Conservation (phyloP, 148 eudicot species). For the Polygonum aviculare region DNA sequence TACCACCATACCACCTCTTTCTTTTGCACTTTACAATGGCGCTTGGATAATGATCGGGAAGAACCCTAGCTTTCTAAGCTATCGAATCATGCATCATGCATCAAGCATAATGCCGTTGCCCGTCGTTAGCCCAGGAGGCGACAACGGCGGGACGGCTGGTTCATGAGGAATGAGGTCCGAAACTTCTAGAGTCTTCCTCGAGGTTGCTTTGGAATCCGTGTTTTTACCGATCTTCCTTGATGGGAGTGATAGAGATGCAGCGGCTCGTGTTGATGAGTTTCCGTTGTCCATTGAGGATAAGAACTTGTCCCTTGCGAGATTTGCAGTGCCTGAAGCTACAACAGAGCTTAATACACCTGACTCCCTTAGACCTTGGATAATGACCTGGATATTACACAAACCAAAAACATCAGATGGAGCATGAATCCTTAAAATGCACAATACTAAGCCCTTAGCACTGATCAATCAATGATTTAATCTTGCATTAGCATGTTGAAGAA, state of each 20-base stretch:
- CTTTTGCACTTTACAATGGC: conserved; percentile 26
- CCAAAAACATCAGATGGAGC: not conserved
- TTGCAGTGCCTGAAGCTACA: conserved; percentile 47
- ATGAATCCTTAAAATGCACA: not conserved
- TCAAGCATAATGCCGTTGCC: conserved; percentile 24
- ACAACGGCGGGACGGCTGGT: conserved; percentile 65
- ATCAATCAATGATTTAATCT: not conserved
- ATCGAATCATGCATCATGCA: conserved; percentile 16
- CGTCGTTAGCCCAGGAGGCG: conserved; percentile 41
- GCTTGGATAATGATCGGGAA: conserved; percentile 68
- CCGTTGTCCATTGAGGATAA: conserved; percentile 44
- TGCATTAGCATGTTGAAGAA: not conserved
- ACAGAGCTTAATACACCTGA: conserved; percentile 60
- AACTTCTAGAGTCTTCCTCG: conserved; percentile 40
- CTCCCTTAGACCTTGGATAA: conserved; percentile 73
- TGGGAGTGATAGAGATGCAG: conserved; percentile 19
- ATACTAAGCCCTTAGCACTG: not conserved
- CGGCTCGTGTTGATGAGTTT: conserved; percentile 41
- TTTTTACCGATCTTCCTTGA: conserved; percentile 45
- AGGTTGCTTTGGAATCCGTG: conserved; percentile 38
- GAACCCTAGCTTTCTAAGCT: conserved; percentile 15
- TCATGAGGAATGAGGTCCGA: conserved; percentile 22
- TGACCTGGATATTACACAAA: conserved; percentile 30
- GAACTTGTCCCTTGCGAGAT: conserved; percentile 41
- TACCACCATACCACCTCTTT: conserved; percentile 13